These are phyloP conservation scores for Candida qinlingensis DNA, from an alignment of 805 yeast genomes.

Conservation along the genomic window DNA sequence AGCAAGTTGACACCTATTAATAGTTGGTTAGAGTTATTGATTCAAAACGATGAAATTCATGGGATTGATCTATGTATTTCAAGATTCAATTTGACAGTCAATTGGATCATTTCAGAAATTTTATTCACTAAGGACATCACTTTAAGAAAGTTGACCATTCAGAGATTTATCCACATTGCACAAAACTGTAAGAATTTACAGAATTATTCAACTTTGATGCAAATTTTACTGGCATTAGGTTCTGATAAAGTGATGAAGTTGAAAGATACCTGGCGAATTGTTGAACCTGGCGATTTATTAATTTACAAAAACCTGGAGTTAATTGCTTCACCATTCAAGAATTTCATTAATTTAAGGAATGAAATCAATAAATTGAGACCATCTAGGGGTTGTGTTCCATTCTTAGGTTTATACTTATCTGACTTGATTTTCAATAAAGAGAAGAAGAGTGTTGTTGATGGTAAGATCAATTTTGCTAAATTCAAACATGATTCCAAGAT, in stretches of 20 bases:
- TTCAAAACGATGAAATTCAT: conserved; percentile 48
- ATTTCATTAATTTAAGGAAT: conserved; percentile 62
- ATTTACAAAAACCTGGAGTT: conserved; percentile 64
- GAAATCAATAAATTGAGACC: conserved; percentile 57
- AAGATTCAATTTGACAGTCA: conserved; percentile 81
- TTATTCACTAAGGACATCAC: conserved; percentile 56
- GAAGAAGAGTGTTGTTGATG: conserved; percentile 28
- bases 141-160: conserved; percentile 64
- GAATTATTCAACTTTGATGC: conserved; percentile 84
- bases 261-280: conserved; percentile 65
- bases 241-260: conserved; percentile 56
- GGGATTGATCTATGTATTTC: conserved; percentile 82
- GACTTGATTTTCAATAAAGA: conserved; percentile 69
- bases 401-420: conserved; percentile 77
- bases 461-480: conserved; percentile 65
- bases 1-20: conserved; percentile 59
- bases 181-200: conserved; percentile 66
- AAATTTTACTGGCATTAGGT: conserved; percentile 74
- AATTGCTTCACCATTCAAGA: conserved; percentile 67
- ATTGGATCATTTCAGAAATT: conserved; percentile 90
- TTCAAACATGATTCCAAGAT: conserved; percentile 71
- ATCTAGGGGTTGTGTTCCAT: conserved; percentile 80
- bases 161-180: conserved; percentile 85
- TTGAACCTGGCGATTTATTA: conserved; percentile 68
- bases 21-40: conserved; percentile 79